Evolutionary conservation across 352 stramenopile genomes (phyloP), one percentile per base, ranked within the genome.

Genomic region (Pythium phragmiticola): DNA sequence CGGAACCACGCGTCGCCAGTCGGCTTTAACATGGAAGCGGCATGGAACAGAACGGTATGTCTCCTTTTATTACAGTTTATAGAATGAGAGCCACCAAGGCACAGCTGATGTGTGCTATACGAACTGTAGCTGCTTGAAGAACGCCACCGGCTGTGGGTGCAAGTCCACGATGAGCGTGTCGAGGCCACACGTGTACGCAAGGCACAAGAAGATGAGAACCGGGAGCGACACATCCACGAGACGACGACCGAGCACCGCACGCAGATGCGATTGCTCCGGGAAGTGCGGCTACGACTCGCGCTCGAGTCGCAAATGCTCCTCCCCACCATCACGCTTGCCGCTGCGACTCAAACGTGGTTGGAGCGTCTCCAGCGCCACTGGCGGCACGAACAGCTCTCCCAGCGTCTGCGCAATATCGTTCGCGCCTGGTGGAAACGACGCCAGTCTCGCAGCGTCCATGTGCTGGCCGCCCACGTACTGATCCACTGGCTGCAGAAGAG

Each of bases 401-500:
- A 54, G 2, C 64, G 72, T 4, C 52, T 89, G 21, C 72, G 74
- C 0, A 68, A 68, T 0, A 81, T 80, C 17, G 59, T 87, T 14
- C 68, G 67, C 5, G 76, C 82, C 19, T 89, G 80, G 76, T 71
- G 65, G 7, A 62, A 78, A 11, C 62, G 87, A 37, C 72, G 78
- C 19, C 70, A 60, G 12, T 54, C 69, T 7, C 76, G 75, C 13
- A 67, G 41, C 11, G 64, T 34, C 4, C 82, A 84, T 50, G 65
- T 58, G 0, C 47, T 73, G 7, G 70, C 76, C 45, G 76, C 71
- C 2, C 23, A 65, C n/a, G 42, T 89, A 43, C 51, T 89, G 3
- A 76, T 87, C 21, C 66, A 83, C 33, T 89, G 80, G 80, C 68
- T 89, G 14, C 76, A 85, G 57, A 87, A 85, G 61, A 85, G 74